phyloP scores from a whole-genome alignment of 176 grass and related monocot genomes.

The Hyparrhenia diplandra region DNA sequence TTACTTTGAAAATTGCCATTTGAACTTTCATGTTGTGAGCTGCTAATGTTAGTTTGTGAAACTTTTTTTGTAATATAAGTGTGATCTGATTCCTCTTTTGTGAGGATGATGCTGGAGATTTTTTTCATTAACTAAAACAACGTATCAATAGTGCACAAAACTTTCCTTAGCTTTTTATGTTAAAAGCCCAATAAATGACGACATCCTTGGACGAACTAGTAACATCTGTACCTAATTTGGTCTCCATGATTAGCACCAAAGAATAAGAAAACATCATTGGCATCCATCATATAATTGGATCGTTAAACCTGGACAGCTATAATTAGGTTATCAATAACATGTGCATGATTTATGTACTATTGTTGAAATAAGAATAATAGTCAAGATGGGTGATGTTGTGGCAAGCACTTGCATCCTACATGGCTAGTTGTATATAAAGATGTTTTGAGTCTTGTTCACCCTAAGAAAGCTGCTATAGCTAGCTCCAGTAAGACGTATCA shows the following conservation, averaged over 20 bases:
- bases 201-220: background rate
- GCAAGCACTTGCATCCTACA: conserved; percentile 37
- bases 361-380: background rate
- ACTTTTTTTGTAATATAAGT: background rate
- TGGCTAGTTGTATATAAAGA: background rate
- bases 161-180: conserved; percentile 5
- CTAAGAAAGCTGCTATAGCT: conserved; percentile 1
- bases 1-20: background rate
- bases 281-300: background rate
- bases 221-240: conserved; percentile 21
- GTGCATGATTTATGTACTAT: background rate
- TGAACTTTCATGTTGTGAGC: background rate
- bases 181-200: background rate
- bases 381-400: conserved; percentile 22
- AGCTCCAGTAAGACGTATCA: conserved; percentile 17
- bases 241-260: conserved; percentile 39
- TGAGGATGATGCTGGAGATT: background rate
- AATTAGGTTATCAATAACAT: background rate
- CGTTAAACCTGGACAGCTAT: background rate
- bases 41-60: background rate
- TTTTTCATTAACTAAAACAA: background rate
- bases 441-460: background rate
- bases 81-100: background rate
- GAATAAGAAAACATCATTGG: background rate
- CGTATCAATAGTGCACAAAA: background rate